A percentile compares a stretch with the other conserved stretches of the same genome.
phyloP scores from a whole-genome alignment of 139 green algal species.

The Astrephomene gubernaculifera region DNA sequence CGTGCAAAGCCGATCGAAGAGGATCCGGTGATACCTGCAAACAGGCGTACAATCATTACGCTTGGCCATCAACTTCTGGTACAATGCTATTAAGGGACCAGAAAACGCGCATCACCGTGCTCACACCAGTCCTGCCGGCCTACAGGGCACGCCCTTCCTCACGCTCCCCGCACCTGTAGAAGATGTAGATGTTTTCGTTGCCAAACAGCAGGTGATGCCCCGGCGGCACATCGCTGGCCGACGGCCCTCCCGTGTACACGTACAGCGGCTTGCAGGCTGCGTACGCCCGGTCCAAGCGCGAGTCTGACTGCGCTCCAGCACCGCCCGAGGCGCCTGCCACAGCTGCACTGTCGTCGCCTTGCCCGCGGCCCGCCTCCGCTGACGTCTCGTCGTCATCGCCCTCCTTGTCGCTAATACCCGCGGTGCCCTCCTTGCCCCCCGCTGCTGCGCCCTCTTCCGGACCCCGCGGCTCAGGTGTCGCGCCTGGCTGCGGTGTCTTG shows the following conservation, averaged over 20 bases:
- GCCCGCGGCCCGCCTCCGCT: constrained; percentile 5
- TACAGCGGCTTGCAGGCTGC: constrained; percentile 42
- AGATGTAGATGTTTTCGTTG: constrained; percentile 94
- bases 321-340: constrained; percentile 34
- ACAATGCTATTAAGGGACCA: neutral
- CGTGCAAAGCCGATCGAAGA: constrained; percentile 87
- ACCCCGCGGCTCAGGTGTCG: constrained; percentile 52
- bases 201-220: constrained; percentile 80
- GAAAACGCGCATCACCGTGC: too few relatives aligned
- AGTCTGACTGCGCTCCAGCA: constrained; percentile 17
- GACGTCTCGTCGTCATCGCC: constrained; percentile 42
- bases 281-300: constrained; percentile 20
- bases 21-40: constrained; percentile 46
- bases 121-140: neutral
- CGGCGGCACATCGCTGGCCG: neutral
- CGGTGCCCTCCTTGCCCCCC: neutral
- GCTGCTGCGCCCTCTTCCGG: constrained; percentile 39
- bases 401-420: constrained; percentile 42
- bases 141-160: too few relatives aligned
- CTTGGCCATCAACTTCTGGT: too few relatives aligned
- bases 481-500: constrained; percentile 50
- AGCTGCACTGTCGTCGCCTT: constrained; percentile 29
- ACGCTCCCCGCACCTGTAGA: constrained; percentile 80
- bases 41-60: too few relatives aligned
- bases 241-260: constrained; percentile 35